These are phyloP conservation scores for Laburnicola sp. DNA, from an alignment of 2,329 filamentous ascomycete genomes.

Conservation along the genomic window DNA sequence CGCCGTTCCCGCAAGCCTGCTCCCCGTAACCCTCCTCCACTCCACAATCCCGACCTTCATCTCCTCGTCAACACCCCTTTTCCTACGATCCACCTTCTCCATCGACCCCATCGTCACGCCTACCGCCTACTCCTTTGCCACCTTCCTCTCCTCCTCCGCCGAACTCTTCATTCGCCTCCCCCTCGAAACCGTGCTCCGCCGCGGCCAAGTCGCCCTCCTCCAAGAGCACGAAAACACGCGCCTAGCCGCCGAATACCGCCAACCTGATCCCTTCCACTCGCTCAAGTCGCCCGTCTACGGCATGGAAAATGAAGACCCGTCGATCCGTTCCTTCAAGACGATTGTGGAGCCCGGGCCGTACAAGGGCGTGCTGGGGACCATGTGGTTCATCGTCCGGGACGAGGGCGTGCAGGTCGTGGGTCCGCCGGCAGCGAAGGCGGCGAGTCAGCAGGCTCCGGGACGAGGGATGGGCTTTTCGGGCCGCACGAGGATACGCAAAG, in stretches of 20 bases:
- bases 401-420: slow-evolving; percentile 64
- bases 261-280: slow-evolving; percentile 11
- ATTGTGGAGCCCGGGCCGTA: slow-evolving; percentile 82
- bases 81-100: slow-evolving; percentile 80
- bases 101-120: slow-evolving; percentile 83
- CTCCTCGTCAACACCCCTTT: slow-evolving; percentile 77
- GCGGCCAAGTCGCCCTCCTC: slow-evolving; percentile 76
- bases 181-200: slow-evolving; percentile 85
- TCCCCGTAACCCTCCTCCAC: slow-evolving; percentile 85
- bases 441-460: slow-evolving; percentile 27
- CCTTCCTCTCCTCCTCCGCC: slow-evolving; percentile 76
- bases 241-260: slow-evolving; percentile 29
- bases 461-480: slow-evolving; percentile 34
- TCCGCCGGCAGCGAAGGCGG: slow-evolving; percentile 23
- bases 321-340: slow-evolving; percentile 59
- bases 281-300: slow-evolving; percentile 17
- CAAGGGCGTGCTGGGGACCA: slow-evolving; percentile 83
- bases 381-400: slow-evolving; percentile 82
- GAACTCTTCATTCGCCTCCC: slow-evolving; percentile 88
- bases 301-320: slow-evolving; percentile 27
- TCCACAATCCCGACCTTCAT: slow-evolving; percentile 82
- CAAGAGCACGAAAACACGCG: slow-evolving; percentile 42
- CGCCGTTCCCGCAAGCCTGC: slow-evolving; percentile 66
- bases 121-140: slow-evolving; percentile 76
- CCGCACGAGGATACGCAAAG: slow-evolving; percentile 55